Evolutionary conservation across 768 basidiomycete species (phyloP), one percentile per base, ranked within the genome.

Genomic region (Nidularia sp.): DNA sequence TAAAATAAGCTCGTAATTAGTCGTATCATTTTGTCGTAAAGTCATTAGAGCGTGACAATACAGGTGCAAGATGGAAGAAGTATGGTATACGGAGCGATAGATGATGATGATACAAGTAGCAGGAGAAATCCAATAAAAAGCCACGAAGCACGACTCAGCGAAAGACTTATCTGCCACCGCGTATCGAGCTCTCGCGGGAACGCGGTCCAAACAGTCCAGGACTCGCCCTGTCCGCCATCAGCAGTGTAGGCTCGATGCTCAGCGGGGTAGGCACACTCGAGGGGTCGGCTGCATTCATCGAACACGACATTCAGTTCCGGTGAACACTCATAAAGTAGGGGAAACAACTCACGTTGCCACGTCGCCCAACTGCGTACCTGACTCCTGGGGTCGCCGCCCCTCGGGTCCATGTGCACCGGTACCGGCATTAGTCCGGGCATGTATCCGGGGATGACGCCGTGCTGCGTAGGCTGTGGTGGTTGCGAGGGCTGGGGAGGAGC

Each of bases 121-220:
- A 25, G 25, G 25, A 25, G 25, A 25, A 25, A 25, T 25, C 25
- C 25, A 25, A 25, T 25, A 25, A 25, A 25, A 25, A 25, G 25
- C 25, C 25, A 25, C 25, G 25, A 25, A 45, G 45, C 9, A 45
- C 9, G 45, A 15, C n/a, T 10, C 45, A 4, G 45, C 9, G 49
- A 56, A 34, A 69, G 68, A 49, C 67, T 67, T 49, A 10, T 41
- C 9, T 41, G 15, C 36, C 15, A 15, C 36, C 36, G 22, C 44
- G 44, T 13, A 29, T 45, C 44, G 44, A 10, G 44, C 36, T 25
- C 25, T 25, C 25, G 10, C 76, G 85, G n/a, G 86, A 83, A 39
- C 86, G 75, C 41, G 90, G 88, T 33, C 90, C 90, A 61, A 92
- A 93, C 54, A 93, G 67, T 32, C 89, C 88, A 42, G 83, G 84